Evolutionary conservation across 345 rosid species (phyloP), one percentile per base, ranked within the genome.

Genomic region (Syzygium aromaticum): DNA sequence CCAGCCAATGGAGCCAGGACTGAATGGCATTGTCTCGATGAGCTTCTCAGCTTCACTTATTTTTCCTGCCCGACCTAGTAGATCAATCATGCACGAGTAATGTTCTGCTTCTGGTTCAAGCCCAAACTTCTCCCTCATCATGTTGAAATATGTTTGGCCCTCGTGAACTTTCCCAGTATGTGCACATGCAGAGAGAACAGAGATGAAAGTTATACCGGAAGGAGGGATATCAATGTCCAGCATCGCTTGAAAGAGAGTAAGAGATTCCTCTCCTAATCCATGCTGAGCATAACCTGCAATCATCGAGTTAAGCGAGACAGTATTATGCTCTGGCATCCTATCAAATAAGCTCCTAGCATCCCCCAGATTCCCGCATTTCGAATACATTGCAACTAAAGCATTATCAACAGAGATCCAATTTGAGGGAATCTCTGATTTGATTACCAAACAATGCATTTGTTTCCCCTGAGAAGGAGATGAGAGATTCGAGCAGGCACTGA

Each of bases 81-180:
- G 92, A 95, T 96, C 99, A 27, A 95, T 93, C 98, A 97, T 95
- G 90, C 99, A 96, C 16, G 97, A 92, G 92, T 94, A 97, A 88
- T 97, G 99, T 87, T 96, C 98, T 63, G 91, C 92, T 89, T 96
- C 98, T 87, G 99, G 98, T 87, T 95, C 94, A 27, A 96, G 92
- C 83, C 91, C 93, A 87, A 94, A 96, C 61, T 84, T 91, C 77
- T 92, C 94, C 88, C 89, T 93, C 98, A 96, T 97, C 87, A 94
- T 88, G 67, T 92, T 89, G 88, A 97, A 96, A 86, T 92, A 95
- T 85, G 85, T 91, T 87, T 87, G 90, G 51, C 98, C 98, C 89
- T 94, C 95, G 7, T 87, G 90, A 63, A 96, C 93, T 91, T 91
- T 93, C 88, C 99, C 98, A 19, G 93, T 90, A 88, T 97, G 98